Evolutionary conservation across 148 eudicot species (phyloP), one percentile per base, ranked within the genome.

Genomic region (Spergularia marina): DNA sequence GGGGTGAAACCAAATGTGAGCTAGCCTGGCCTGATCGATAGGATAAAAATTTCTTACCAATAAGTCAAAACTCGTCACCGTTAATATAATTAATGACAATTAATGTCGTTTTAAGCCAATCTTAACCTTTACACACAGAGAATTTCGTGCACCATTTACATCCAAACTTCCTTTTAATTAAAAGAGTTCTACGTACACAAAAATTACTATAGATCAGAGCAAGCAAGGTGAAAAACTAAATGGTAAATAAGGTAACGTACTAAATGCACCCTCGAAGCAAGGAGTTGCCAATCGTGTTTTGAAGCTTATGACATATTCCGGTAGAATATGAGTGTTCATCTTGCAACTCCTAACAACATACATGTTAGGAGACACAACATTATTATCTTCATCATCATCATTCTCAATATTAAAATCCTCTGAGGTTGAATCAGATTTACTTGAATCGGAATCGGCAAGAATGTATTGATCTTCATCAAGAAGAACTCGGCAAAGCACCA

Each of bases 291-390:
- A 58, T 15, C 55, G 75, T 44, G 86, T 77, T 78, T 64, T 87
- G 77, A 91, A 89, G 73, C 87, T 86, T 23, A 94, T 30, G 4
- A 91, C 71, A 65, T 81, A 90, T 65, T 89, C 91, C 0, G 98
- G 98, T 77, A 91, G 78, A 61, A 94, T 86, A 75, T 86, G 90
- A 10, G 91, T 88, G 67, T 91, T 91, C 87, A 94, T 89, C 62
- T 83, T 77, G 59, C 78, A 76, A 76, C 79, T 79, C 88, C 90
- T 89, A 9, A 94, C 76, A 16, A 86, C 66, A 68, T 90, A 89
- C 76, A 79, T 87, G 5, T 57, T 85, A 0, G 89, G 91, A 65
- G 83, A 78, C 8, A 49, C 39, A 21, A 73, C 67, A 30, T 30
- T 30, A 74, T 83, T 74, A 40, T 88, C 95, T 2, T 79, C 86